Percentiles rank a stretch among this genome's conserved stretches.
Evolutionary conservation across 257 asterid genomes (phyloP).

Genomic region (Nicotiana paniculata): DNA sequence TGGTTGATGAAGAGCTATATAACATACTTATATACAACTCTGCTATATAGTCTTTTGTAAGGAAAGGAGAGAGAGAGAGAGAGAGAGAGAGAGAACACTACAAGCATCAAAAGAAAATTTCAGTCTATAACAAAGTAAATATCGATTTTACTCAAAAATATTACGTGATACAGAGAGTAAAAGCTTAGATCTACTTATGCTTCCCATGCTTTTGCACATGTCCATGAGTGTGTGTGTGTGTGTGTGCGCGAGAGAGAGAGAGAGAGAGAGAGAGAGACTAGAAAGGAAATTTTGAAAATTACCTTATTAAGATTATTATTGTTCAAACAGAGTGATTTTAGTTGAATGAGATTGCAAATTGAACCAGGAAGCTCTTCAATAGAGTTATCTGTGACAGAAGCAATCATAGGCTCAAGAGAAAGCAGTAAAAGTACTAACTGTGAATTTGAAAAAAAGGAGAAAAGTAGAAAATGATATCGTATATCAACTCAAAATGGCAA

Average conservation of each 20-base stretch:
- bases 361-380: slow-evolving; percentile 86
- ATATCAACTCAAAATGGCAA: not conserved
- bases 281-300: not conserved
- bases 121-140: not conserved
- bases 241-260: not conserved
- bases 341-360: slow-evolving; percentile 72
- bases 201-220: not conserved
- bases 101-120: not conserved
- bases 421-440: not conserved
- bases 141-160: not conserved
- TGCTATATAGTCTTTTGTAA: not conserved
- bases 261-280: not conserved
- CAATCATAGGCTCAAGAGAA: not conserved
- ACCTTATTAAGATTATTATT: slow-evolving; percentile 85
- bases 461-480: not conserved
- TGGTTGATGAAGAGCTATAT: not conserved
- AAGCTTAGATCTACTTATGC: not conserved
- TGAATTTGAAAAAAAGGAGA: not conserved
- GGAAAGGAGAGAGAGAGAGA: not conserved
- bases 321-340: slow-evolving; percentile 79
- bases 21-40: not conserved
- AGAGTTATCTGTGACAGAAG: slow-evolving; percentile 58
- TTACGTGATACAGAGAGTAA: not conserved
- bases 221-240: not conserved
- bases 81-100: not conserved